phyloP scores from a whole-genome alignment of 768 basidiomycete genomes.

The Termitomyces sp. region DNA sequence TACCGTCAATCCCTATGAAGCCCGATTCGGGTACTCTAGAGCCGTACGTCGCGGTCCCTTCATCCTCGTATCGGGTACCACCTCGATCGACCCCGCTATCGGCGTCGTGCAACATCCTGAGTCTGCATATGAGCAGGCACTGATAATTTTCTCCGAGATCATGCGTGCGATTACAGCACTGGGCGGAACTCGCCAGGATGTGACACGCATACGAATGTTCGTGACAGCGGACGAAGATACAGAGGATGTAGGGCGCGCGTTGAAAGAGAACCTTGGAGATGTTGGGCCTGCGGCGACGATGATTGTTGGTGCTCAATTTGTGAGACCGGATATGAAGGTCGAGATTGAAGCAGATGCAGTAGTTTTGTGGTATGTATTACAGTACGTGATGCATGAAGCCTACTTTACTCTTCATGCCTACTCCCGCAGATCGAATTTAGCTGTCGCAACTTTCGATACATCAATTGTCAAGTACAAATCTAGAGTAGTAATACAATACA shows the following conservation, averaged over 20 bases:
- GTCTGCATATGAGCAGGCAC: constrained; percentile 41
- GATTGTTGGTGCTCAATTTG: constrained; percentile 43
- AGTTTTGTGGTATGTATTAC: constrained; percentile 15
- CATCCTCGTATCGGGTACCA: constrained; percentile 50
- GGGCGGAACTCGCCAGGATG: constrained; percentile 36
- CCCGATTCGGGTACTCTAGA: constrained; percentile 44
- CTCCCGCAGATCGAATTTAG: not conserved
- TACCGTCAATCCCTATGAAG: constrained; percentile 46
- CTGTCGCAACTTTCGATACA: not conserved
- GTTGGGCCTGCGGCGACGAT: constrained; percentile 46
- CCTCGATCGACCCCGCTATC: constrained; percentile 35
- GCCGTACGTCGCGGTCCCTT: constrained; percentile 46
- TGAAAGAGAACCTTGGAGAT: constrained; percentile 38
- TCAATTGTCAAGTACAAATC: not conserved
- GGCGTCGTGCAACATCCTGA: constrained; percentile 33
- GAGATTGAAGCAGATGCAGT: constrained; percentile 53
- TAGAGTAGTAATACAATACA: constrained; percentile 8
- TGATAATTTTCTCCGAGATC: constrained; percentile 39
- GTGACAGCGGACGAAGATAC: constrained; percentile 35
- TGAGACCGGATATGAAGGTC: constrained; percentile 42
- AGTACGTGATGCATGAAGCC: not conserved
- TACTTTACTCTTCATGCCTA: not conserved
- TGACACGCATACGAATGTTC: constrained; percentile 45
- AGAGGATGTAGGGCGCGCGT: constrained; percentile 27
- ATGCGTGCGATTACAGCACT: constrained; percentile 33